Percentiles rank a stretch among this genome's conserved stretches.
Conservation (phyloP, 495 filamentous ascomycete species). For the Parmelia sp. region DNA sequence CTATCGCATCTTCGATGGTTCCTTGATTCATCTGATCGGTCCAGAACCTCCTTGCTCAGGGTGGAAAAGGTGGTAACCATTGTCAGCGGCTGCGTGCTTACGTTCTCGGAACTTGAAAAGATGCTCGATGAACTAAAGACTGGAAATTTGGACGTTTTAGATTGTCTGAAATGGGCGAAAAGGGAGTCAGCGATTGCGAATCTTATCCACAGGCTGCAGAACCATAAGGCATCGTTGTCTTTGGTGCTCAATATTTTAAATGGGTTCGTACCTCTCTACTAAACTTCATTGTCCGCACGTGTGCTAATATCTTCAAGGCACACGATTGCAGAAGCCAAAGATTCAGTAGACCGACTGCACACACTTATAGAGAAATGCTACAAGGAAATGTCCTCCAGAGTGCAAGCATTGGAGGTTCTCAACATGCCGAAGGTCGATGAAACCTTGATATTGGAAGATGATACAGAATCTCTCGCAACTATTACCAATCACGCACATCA, state of each 20-base stretch:
- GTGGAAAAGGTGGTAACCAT: constrained; percentile 14
- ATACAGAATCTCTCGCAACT: neutral
- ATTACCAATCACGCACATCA: neutral
- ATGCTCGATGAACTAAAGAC: constrained; percentile 14
- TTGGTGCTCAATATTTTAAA: constrained; percentile 18
- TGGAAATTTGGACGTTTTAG: constrained; percentile 2
- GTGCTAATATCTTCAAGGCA: neutral
- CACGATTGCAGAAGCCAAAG: neutral
- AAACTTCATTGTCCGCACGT: neutral
- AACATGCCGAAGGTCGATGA: neutral
- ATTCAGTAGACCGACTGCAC: neutral
- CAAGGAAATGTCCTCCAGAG: neutral
- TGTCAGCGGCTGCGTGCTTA: constrained; percentile 17
- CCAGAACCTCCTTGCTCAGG: constrained; percentile 14
- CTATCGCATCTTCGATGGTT: constrained; percentile 15
- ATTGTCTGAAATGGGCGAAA: constrained; percentile 18
- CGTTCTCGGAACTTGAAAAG: constrained; percentile 19
- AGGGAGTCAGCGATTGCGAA: constrained; percentile 1
- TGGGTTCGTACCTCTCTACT: neutral
- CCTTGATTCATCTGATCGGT: constrained; percentile 2
- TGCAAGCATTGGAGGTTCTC: neutral
- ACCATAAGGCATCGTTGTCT: constrained; percentile 20
- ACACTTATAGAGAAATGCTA: neutral
- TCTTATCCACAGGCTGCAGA: constrained; percentile 14
- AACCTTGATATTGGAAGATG: neutral